A percentile compares a stretch with the other conserved stretches of the same genome.
Conservation (phyloP, 2,329 filamentous ascomycete species). For the Sphaerulina musiva region DNA sequence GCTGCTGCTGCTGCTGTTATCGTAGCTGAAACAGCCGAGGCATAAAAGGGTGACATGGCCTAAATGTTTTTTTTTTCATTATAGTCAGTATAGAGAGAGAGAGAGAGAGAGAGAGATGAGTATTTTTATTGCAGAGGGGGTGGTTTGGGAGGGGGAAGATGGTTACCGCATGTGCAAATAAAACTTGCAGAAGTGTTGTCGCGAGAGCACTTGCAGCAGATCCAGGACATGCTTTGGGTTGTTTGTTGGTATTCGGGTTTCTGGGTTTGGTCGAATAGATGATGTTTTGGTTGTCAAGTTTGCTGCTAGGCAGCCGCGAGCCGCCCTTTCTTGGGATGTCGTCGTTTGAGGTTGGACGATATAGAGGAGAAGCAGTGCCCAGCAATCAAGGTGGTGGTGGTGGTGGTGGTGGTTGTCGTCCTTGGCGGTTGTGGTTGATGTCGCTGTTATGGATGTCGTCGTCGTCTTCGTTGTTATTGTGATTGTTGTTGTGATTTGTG, state of each 20-base stretch:
- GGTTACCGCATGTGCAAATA: slow-evolving; percentile 10
- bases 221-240: slow-evolving; percentile 9
- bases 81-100: not conserved
- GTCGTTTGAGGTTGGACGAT: too few relatives aligned
- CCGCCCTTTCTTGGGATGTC: too few relatives aligned
- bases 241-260: not conserved
- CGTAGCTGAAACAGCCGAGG: slow-evolving; percentile 14
- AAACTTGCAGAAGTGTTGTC: slow-evolving; percentile 11
- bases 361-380: too few relatives aligned
- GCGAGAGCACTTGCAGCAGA: slow-evolving; percentile 14
- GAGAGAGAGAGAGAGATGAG: not conserved
- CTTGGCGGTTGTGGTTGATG: not conserved
- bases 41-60: slow-evolving; percentile 9
- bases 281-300: not conserved
- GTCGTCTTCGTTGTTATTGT: not conserved
- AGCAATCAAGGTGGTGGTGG: too few relatives aligned
- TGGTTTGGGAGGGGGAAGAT: too few relatives aligned
- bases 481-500: not conserved
- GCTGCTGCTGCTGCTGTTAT: not conserved
- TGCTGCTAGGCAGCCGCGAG: slow-evolving; percentile 5
- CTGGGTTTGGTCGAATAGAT: not conserved
- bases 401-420: too few relatives aligned
- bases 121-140: too few relatives aligned
- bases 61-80: not conserved
- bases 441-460: not conserved